phyloP scores from a whole-genome alignment of 176 grass and related monocot genomes.

The Hyparrhenia diplandra region DNA sequence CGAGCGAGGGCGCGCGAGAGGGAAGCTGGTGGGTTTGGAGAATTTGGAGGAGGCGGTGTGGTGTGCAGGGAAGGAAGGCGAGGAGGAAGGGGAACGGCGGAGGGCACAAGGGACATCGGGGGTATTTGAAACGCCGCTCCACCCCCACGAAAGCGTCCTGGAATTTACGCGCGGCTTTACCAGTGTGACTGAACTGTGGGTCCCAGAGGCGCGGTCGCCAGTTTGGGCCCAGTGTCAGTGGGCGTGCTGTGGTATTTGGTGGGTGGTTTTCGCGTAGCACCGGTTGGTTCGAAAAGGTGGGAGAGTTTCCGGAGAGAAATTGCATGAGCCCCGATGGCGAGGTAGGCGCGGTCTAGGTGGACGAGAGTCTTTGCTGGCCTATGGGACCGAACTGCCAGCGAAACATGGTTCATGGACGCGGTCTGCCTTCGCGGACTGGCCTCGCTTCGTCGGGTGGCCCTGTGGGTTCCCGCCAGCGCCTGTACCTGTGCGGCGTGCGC shows the following conservation, averaged over 20 bases:
- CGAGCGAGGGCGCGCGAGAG: no score
- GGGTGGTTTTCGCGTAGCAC: not conserved
- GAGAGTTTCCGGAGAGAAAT: not conserved
- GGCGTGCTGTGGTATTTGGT: rapidly evolving
- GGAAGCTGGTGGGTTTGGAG: not conserved
- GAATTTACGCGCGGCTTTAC: rapidly evolving
- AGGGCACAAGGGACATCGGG: not conserved
- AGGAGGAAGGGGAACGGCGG: not conserved
- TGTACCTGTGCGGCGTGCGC: not conserved
- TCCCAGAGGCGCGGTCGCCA: rapidly evolving
- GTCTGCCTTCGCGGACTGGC: not conserved
- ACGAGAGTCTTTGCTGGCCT: not conserved
- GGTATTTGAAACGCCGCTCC: conserved; percentile 15
- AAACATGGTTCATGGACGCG: not conserved
- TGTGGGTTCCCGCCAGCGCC: not conserved
- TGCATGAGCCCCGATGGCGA: not conserved
- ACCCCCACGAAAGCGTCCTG: not conserved
- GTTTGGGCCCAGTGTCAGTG: not conserved
- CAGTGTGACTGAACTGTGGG: not conserved
- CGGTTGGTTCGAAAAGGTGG: not conserved
- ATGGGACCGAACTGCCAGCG: not conserved
- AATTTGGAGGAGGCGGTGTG: not conserved
- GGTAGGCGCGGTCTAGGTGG: not conserved
- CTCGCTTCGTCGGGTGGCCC: not conserved
- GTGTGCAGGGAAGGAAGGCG: not conserved